Base-by-base conservation (phyloP, 2,329 filamentous ascomycete genomes). In the Zasmidium citrigriseum region DNA sequence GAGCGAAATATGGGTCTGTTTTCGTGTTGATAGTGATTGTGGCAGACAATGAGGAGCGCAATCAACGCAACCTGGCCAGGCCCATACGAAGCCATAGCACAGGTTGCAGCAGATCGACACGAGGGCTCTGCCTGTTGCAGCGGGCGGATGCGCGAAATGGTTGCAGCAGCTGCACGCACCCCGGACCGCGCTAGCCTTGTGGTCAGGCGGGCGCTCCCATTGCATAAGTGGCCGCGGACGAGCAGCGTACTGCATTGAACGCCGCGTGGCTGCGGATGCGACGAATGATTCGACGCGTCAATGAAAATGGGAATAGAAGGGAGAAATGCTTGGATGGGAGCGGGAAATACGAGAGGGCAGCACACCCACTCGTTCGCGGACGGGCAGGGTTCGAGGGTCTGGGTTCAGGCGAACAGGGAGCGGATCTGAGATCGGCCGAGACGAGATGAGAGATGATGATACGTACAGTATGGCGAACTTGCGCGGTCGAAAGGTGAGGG, bases 401-500 rank as follows among this genome's bases (percentile, higher is more conserved):
- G n/a, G 55, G 41, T 52, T 46, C 48, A 55, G 58, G 53, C 50
- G 55, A 38, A 55, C 54, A 63, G 27, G 60, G 57, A 34, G 44
- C 29, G 53, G 49, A 49, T 51, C 58, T 58, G 57, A 44, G 47
- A 57, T 59, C 46, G 49, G 24, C 25, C 23, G 23, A 54, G 25
- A 54, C 34, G 51, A 56, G 24, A 52, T 54, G 24, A 49, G 48
- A 24, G 46, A 55, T 60, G 55, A 51, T 59, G 52, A 65, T 62
- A 93, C 93, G 89, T 87, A 98, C 95, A 98, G 77, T 65, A 96
- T 92, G 55, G 93, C 93, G 81, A 99, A 97, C 82, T 98, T 99
- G 77, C 90, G 86, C 67, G 93, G 93, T 73, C 84, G 87, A 65
- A 91, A 77, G 66, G 90, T 84, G 66, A 97, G 83, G 60, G 93